Evolutionary conservation across 805 yeast genomes (phyloP).

Genomic region (Yamadazyma tumulicola): DNA sequence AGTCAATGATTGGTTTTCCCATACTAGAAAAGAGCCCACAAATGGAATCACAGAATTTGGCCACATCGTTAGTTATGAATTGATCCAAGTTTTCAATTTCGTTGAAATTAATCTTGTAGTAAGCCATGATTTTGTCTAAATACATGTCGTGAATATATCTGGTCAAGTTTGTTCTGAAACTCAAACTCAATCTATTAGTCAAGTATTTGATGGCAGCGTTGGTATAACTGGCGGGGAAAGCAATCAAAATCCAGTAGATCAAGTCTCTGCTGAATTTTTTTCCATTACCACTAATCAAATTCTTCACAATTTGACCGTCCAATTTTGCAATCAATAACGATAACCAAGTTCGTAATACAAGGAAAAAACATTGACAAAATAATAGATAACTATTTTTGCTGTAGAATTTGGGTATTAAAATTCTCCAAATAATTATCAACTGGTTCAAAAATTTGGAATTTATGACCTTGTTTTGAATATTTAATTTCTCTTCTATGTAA

Average conservation of each 20-base stretch:
- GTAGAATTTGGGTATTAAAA: slow-evolving; percentile 69
- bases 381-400: slow-evolving; percentile 66
- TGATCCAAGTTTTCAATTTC: slow-evolving; percentile 70
- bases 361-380: slow-evolving; percentile 66
- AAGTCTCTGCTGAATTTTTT: slow-evolving; percentile 71
- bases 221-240: slow-evolving; percentile 90
- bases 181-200: slow-evolving; percentile 71
- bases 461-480: slow-evolving; percentile 29
- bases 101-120: slow-evolving; percentile 67
- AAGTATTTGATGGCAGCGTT: slow-evolving; percentile 84
- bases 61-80: slow-evolving; percentile 80
- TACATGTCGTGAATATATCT: slow-evolving; percentile 90
- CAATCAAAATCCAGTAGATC: slow-evolving; percentile 82
- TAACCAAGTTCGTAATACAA: slow-evolving; percentile 81
- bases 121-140: slow-evolving; percentile 74
- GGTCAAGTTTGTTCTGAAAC: slow-evolving; percentile 78
- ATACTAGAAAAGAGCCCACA: slow-evolving; percentile 81
- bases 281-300: slow-evolving; percentile 78
- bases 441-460: slow-evolving; percentile 71
- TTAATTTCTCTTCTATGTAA: slow-evolving; percentile 28
- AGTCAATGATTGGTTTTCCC: slow-evolving; percentile 89
- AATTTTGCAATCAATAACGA: slow-evolving; percentile 80
- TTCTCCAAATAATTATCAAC: slow-evolving; percentile 70
- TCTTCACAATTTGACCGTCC: slow-evolving; percentile 90
- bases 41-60: slow-evolving; percentile 74